Percentiles rank a stretch among this genome's conserved stretches.
Conservation (phyloP, 495 filamentous ascomycete genomes). For the Podospora pseudocomata region DNA sequence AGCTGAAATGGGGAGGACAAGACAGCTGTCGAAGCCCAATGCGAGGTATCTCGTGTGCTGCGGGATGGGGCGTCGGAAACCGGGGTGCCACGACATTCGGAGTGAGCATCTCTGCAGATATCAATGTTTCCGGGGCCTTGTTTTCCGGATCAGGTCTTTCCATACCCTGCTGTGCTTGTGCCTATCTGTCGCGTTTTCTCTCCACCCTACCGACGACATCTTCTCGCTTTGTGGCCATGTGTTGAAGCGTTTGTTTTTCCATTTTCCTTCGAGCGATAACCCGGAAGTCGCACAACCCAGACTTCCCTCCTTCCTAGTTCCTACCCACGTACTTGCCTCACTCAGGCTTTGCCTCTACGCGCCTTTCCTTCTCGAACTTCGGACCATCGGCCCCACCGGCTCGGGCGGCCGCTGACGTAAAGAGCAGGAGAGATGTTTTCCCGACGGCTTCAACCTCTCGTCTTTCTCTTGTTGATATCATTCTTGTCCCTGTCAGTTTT, state of each 20-base stretch:
- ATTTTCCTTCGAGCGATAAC: neutral
- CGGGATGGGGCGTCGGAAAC: neutral
- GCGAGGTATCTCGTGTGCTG: neutral
- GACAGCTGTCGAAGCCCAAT: neutral
- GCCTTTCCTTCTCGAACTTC: neutral
- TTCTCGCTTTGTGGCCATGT: neutral
- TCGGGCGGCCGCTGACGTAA: neutral
- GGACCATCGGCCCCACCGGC: neutral
- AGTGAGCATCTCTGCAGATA: neutral
- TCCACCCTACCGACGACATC: neutral
- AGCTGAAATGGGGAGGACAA: neutral
- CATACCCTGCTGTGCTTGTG: neutral
- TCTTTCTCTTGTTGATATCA: neutral
- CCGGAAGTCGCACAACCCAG: neutral
- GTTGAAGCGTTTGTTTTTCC: neutral
- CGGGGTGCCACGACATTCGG: slow-evolving; percentile 9
- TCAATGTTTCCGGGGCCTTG: neutral
- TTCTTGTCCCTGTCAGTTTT: neutral
- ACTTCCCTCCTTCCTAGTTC: too few species aligned
- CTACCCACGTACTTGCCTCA: too few species aligned
- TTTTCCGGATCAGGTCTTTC: neutral
- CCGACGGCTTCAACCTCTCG: neutral
- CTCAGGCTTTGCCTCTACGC: too few species aligned
- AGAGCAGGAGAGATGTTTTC: neutral
- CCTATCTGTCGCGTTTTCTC: neutral